A percentile compares a stretch with the other conserved stretches of the same genome.
Conservation (phyloP, 768 basidiomycete genomes). For the Galerina sulciceps region DNA sequence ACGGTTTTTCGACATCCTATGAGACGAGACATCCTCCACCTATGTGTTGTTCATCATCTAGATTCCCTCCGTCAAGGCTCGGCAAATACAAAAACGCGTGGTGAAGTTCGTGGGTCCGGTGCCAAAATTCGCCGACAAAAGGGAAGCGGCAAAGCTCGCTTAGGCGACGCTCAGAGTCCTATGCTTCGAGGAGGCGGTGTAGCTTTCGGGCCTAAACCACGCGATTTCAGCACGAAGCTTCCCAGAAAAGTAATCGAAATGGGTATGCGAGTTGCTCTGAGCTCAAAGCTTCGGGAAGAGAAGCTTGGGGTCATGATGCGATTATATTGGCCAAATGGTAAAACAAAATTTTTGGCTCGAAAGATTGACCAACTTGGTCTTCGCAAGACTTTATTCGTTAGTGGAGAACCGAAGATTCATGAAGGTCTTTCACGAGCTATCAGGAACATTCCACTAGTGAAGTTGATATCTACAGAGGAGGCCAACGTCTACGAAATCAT, state of each 20-base stretch:
- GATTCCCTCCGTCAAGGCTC: slow-evolving; percentile 92
- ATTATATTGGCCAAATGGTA: slow-evolving; percentile 72
- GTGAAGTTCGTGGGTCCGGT: slow-evolving; percentile 88
- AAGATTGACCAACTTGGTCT: slow-evolving; percentile 69
- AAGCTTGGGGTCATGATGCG: slow-evolving; percentile 76
- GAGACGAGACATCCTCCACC: slow-evolving; percentile 90
- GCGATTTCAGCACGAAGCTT: slow-evolving; percentile 90
- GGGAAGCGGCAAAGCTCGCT: slow-evolving; percentile 86
- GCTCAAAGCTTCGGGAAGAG: slow-evolving; percentile 77
- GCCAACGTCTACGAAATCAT: slow-evolving; percentile 83
- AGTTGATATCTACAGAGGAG: slow-evolving; percentile 64
- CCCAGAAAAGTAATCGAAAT: slow-evolving; percentile 92
- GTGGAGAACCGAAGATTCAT: slow-evolving; percentile 61
- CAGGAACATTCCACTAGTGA: slow-evolving; percentile 72
- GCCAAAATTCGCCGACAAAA: slow-evolving; percentile 91
- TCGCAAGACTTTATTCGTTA: slow-evolving; percentile 77
- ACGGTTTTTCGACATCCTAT: slow-evolving; percentile 89
- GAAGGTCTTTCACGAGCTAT: slow-evolving; percentile 62
- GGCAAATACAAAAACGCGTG: slow-evolving; percentile 89
- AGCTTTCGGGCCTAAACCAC: slow-evolving; percentile 89
- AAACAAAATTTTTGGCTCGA: slow-evolving; percentile 69
- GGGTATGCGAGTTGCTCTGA: slow-evolving; percentile 91
- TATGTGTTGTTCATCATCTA: slow-evolving; percentile 87
- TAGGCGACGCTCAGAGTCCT: slow-evolving; percentile 87
- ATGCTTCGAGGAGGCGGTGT: slow-evolving; percentile 91